phyloP scores from a whole-genome alignment of 1,284 basidiomycete genomes.

The Malassezia brasiliensis region DNA sequence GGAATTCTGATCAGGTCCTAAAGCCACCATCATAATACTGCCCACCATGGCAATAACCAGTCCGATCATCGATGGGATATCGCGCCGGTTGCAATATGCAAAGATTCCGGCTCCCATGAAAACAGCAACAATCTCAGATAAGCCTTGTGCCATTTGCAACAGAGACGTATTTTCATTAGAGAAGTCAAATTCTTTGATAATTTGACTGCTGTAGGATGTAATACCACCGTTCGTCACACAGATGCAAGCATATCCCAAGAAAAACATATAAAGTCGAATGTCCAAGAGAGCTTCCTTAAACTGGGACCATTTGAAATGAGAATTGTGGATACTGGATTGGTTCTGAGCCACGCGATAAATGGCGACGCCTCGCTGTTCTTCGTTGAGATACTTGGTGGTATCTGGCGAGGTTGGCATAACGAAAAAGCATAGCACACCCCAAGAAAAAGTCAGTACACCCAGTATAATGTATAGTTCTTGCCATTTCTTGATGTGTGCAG shows the following conservation, averaged over 20 bases:
- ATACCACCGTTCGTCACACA: conserved; percentile 33
- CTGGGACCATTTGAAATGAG: conserved; percentile 54
- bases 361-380: conserved; percentile 54
- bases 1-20: neutral
- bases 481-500: conserved; percentile 26
- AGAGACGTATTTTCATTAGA: conserved; percentile 32
- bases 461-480: conserved; percentile 39
- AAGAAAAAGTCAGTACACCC: conserved; percentile 28
- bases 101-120: conserved; percentile 25
- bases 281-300: conserved; percentile 54
- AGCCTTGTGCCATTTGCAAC: conserved; percentile 38
- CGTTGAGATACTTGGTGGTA: conserved; percentile 46
- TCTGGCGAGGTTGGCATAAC: conserved; percentile 32
- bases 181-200: conserved; percentile 43
- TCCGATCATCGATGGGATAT: conserved; percentile 29
- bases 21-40: conserved; percentile 11
- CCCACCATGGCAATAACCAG: conserved; percentile 31
- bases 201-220: conserved; percentile 34
- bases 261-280: conserved; percentile 46
- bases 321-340: conserved; percentile 55
- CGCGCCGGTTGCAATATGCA: conserved; percentile 19
- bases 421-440: conserved; percentile 24
- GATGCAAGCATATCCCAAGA: conserved; percentile 21
- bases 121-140: conserved; percentile 29
- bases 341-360: conserved; percentile 56